Base-by-base conservation (phyloP, 306 rosid species). In the Quercus variabilis region DNA sequence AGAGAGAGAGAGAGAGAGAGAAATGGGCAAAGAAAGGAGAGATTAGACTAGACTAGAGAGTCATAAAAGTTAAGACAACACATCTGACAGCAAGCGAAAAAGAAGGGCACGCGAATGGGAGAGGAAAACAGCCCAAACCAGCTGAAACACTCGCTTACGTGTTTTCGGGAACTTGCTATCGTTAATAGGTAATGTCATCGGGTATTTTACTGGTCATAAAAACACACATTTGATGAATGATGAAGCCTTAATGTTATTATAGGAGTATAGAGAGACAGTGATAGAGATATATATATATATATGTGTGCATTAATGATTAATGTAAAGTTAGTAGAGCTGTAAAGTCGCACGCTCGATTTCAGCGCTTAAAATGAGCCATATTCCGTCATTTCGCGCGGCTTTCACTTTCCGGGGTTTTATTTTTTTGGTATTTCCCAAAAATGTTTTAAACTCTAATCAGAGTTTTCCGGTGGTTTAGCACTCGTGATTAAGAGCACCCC, bases 321-420 rank as follows among this genome's bases (percentile, higher is more conserved):
- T 12, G 54, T 49, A 49, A 12, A 10, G 14, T 49, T 11, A 12
- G 11, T 7, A 41, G 46, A 8, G 75, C n/a, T 30, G 5, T 5
- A 20, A 69, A 71, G 70, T 71, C 72, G 86, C 83, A 86, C 90
- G 90, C 81, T 89, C 78, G 85, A 78, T 83, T 87, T 87, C 90
- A 89, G 87, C 90, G 89, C 86, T 55, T 69, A 85, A 73, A 81
- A 60, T 76, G 89, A 86, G 90, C 86, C 73, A 46, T 21, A 35
- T 49, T 74, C 75, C 73, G 35, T 68, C 85, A 67, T 73, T 68
- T 75, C 85, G 57, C 85, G 57, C 75, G 58, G 67, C 58, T 72
- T 56, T 60, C 31, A 43, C 59, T 49, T 62, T 43, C 21, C 12
- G 23, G 5, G 9, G 12, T 69, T n/a, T 19, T 1, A 0, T 2